Evolutionary conservation across 768 basidiomycete genomes (phyloP).

Genomic region (Trametes coccinea): DNA sequence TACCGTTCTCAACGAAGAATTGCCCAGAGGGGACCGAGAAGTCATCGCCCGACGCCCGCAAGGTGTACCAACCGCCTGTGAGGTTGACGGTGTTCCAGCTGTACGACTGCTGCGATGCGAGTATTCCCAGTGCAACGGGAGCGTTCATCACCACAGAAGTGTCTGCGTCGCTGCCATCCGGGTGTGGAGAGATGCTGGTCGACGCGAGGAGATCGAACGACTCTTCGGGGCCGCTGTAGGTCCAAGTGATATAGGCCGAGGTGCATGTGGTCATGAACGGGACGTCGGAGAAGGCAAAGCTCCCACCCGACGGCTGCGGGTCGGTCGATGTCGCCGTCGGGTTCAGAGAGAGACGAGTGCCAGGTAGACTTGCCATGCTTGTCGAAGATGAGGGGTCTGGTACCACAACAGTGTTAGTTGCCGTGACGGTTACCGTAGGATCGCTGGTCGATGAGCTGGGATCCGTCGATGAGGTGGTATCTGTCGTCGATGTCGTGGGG

Average conservation of each 20-base stretch:
- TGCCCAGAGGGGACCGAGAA: slow-evolving; percentile 26
- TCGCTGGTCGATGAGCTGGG: neutral
- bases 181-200: slow-evolving; percentile 14
- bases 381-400: neutral
- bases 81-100: slow-evolving; percentile 50
- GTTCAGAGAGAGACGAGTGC: neutral
- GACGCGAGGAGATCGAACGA: slow-evolving; percentile 22
- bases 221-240: slow-evolving; percentile 9
- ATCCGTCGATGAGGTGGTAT: neutral
- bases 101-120: slow-evolving; percentile 33
- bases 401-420: slow-evolving; percentile 5
- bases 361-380: neutral
- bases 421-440: slow-evolving; percentile 3
- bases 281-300: slow-evolving; percentile 28
- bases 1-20: slow-evolving; percentile 42
- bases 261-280: slow-evolving; percentile 39
- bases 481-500: neutral
- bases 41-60: slow-evolving; percentile 28
- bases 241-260: slow-evolving; percentile 32
- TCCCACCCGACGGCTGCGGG: neutral
- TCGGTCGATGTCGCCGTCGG: neutral
- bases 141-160: slow-evolving; percentile 20
- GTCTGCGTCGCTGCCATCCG: slow-evolving; percentile 1
- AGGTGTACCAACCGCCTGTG: slow-evolving; percentile 49
- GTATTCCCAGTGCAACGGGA: slow-evolving; percentile 31